Evolutionary conservation across 2,329 filamentous ascomycete species (phyloP).

Genomic region (Xylariaceae sp.): DNA sequence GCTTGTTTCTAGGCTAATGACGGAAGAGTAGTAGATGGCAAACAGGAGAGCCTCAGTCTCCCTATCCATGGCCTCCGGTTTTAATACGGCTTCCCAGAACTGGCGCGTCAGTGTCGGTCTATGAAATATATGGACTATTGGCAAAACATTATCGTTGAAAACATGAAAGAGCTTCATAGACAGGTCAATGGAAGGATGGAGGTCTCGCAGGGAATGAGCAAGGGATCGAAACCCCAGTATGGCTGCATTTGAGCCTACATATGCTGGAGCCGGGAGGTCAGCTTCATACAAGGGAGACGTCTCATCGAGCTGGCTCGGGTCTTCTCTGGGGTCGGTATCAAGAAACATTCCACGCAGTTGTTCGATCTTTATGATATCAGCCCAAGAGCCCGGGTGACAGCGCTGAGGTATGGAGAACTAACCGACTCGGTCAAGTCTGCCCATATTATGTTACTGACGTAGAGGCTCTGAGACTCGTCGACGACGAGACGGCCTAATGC

Average conservation of each 20-base stretch:
- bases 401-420: constrained; percentile 5
- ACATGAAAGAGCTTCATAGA: constrained; percentile 24
- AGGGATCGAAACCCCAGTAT: constrained; percentile 27
- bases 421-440: constrained; percentile 32
- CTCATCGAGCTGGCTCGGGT: constrained; percentile 3
- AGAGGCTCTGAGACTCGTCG: constrained; percentile 21
- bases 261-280: neutral
- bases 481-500: constrained; percentile 20
- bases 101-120: constrained; percentile 26
- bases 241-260: constrained; percentile 22
- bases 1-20: constrained; percentile 46
- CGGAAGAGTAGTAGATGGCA: constrained; percentile 56
- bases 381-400: neutral
- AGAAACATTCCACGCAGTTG: constrained; percentile 25
- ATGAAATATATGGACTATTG: constrained; percentile 32
- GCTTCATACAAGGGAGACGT: constrained; percentile 7
- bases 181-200: constrained; percentile 25
- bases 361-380: constrained; percentile 21
- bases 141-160: constrained; percentile 29
- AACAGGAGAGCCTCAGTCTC: constrained; percentile 57
- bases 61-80: constrained; percentile 33
- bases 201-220: constrained; percentile 24
- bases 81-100: constrained; percentile 27
- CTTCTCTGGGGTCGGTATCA: constrained; percentile 9
- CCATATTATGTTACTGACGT: constrained; percentile 29